A percentile compares a stretch with the other conserved stretches of the same genome.
Conservation (phyloP, 495 filamentous ascomycete genomes). For the Aspergillus asperescens region DNA sequence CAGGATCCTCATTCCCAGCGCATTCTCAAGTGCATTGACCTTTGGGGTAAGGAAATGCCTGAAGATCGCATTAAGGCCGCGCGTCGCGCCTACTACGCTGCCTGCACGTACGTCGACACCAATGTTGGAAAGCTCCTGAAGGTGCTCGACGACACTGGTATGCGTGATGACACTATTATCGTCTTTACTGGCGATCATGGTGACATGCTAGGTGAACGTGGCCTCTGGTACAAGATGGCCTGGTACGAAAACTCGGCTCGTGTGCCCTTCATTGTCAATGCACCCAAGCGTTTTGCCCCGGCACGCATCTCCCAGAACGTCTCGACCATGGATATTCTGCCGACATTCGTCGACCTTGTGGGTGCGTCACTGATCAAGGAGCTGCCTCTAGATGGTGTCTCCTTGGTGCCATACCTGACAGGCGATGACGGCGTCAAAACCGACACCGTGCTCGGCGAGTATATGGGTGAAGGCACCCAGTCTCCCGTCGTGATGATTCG, state of each 20-base stretch:
- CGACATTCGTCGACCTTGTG: conserved; percentile 77
- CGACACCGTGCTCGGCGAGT: conserved; percentile 81
- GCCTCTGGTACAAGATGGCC: conserved; percentile 92
- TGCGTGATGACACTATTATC: conserved; percentile 77
- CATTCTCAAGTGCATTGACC: conserved; percentile 72
- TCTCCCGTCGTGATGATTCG: conserved; percentile 88
- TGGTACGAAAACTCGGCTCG: conserved; percentile 82
- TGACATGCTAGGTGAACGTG: conserved; percentile 87
- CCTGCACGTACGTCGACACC: conserved; percentile 84
- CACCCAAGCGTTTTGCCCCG: conserved; percentile 62
- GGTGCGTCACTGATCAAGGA: conserved; percentile 55
- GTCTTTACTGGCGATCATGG: conserved; percentile 87
- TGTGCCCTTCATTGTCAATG: conserved; percentile 72
- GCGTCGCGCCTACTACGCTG: conserved; percentile 79
- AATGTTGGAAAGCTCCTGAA: conserved; percentile 73
- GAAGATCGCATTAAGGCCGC: conserved; percentile 76
- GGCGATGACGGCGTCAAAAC: conserved; percentile 48
- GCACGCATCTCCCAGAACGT: conserved; percentile 69
- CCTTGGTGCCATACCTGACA: conserved; percentile 64
- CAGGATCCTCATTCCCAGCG: conserved; percentile 79
- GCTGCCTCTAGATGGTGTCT: conserved; percentile 73
- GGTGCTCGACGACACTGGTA: conserved; percentile 64
- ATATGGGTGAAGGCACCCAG: conserved; percentile 82
- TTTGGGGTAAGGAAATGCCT: conserved; percentile 69
- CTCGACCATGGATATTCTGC: conserved; percentile 78